Evolutionary conservation across 225 moss, liverwort and hornwort genomes (phyloP).

Genomic region (Rhytidiadelphus loreus): DNA sequence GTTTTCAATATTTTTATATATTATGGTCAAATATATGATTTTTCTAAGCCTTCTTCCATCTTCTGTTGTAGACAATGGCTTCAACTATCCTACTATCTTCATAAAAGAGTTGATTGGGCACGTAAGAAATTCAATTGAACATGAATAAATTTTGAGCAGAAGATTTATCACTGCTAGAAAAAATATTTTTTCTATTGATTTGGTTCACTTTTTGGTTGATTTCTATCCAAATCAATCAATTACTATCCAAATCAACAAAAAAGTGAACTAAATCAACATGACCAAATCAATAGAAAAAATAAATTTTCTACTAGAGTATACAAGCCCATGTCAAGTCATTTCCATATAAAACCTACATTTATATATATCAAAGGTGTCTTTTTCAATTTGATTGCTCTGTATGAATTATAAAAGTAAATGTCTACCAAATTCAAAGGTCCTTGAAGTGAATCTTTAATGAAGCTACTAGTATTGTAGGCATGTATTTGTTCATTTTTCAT

Average conservation of each 20-base stretch:
- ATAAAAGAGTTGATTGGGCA: neutral
- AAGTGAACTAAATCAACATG: too few species aligned
- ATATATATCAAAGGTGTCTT: neutral
- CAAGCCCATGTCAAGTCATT: neutral
- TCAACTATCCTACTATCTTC: neutral
- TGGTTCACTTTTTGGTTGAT: too few species aligned
- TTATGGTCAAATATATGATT: neutral
- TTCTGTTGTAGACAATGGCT: neutral
- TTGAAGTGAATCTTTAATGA: neutral
- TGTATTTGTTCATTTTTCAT: neutral
- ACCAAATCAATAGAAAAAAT: too few species aligned
- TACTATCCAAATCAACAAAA: too few species aligned
- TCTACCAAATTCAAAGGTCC: neutral
- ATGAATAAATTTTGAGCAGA: neutral
- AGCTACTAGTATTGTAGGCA: fast-evolving
- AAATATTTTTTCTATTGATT: too few species aligned
- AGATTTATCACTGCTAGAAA: too few species aligned
- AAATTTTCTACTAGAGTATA: too few species aligned
- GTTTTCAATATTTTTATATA: fast-evolving
- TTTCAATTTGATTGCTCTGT: neutral
- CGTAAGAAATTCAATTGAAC: neutral
- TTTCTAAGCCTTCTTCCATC: neutral
- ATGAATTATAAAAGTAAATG: neutral
- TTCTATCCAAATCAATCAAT: too few species aligned
- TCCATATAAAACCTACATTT: neutral